Conservation (phyloP, 257 asterid genomes). For the Solanum ahanhuiri region DNA sequence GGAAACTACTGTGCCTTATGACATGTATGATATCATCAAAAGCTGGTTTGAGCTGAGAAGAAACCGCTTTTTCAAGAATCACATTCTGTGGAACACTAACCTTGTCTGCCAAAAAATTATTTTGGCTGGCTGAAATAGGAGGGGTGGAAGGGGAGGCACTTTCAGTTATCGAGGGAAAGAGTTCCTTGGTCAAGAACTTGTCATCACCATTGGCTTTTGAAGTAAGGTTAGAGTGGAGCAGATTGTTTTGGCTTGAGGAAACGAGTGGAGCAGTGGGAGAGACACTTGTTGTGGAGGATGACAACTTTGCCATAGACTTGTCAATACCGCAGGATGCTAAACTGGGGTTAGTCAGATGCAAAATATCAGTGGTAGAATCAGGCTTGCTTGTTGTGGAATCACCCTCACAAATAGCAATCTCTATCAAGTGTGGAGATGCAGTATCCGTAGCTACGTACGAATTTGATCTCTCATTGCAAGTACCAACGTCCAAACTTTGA, state of each 20-base stretch:
- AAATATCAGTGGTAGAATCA: slow-evolving; percentile 6
- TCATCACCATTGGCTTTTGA: slow-evolving; percentile 33
- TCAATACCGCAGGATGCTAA: slow-evolving; percentile 29
- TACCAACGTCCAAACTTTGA: slow-evolving; percentile 22
- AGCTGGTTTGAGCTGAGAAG: slow-evolving; percentile 32
- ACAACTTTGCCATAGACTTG: slow-evolving; percentile 33
- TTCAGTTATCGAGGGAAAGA: slow-evolving; percentile 17
- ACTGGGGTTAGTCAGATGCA: background rate
- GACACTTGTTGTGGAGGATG: slow-evolving; percentile 20
- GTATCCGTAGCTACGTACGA: slow-evolving; percentile 12
- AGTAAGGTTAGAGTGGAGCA: slow-evolving; percentile 11
- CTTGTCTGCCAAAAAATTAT: slow-evolving; percentile 22
- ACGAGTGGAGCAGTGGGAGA: slow-evolving; percentile 21
- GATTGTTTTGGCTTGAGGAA: slow-evolving; percentile 25
- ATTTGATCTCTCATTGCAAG: slow-evolving; percentile 22
- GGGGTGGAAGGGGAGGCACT: slow-evolving; percentile 19
- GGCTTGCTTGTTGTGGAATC: slow-evolving; percentile 15
- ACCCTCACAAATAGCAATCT: slow-evolving; percentile 9
- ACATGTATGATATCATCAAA: slow-evolving; percentile 58
- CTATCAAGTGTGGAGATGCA: slow-evolving; percentile 13
- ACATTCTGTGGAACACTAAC: slow-evolving; percentile 32
- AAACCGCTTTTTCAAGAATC: slow-evolving; percentile 23
- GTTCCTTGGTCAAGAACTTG: slow-evolving; percentile 41
- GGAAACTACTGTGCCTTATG: slow-evolving; percentile 57
- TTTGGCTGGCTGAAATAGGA: slow-evolving; percentile 31